Base-by-base conservation (phyloP, 2,329 filamentous ascomycete genomes). In the Monosporascus sp. region DNA sequence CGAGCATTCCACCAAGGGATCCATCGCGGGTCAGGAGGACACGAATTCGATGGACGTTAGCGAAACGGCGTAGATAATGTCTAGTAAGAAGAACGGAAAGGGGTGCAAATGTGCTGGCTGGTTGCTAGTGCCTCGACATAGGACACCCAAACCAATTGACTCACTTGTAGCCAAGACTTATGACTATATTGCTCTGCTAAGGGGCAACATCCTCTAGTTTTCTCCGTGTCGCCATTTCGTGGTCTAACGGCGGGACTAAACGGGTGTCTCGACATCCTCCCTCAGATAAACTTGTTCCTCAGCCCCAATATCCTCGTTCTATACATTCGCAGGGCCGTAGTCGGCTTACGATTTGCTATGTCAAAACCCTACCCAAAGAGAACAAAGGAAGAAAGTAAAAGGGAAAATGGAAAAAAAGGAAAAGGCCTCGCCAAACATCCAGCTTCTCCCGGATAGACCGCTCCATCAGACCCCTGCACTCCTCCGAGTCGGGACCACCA, bases 381-480 rank as follows among this genome's bases (percentile, higher is more conserved):
- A 14, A 19, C 4, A 38, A 20, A 22, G 14, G 2, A 19, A 19
- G n/a, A n/a, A n/a, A n/a, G n/a, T n/a, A n/a, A n/a, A n/a, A n/a
- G n/a, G 14, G 2, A 19, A 19, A 24, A 26, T 27, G 19, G 46
- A 8, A 48, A 51, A 53, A 53, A 56, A 37, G 22, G 24, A n/a
- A n/a, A n/a, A n/a, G n/a, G n/a, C 11, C 3, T 59, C 69, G 86
- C 87, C 88, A 91, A 53, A 91, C 75, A 56, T 83, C 81, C 2
- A 88, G 88, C 67, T 87, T 86, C 66, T 88, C 82, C 52, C 77
- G 75, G 62, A 91, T 89, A 66, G 91, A 92, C 59, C 75, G 81
- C 56, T 81, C 78, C 87, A 92, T 89, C 67, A 91, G 64, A 43
- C 77, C 77, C 69, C 82, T 80, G 66, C 87, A 90, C 65, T 86